Conservation (phyloP, 768 basidiomycete genomes). For the Suillus brevipes region DNA sequence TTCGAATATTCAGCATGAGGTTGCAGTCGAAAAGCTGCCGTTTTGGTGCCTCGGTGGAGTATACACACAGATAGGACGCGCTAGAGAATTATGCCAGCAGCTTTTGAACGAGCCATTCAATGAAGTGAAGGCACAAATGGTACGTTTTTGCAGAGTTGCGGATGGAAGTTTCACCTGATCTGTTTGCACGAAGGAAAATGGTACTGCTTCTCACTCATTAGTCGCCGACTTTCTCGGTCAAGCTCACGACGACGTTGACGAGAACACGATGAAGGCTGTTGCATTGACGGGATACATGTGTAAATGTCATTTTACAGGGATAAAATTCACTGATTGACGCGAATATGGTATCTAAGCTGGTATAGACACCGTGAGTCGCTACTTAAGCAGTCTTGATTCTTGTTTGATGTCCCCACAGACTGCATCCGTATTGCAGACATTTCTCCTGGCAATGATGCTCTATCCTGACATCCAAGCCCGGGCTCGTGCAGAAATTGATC, state of each 20-base stretch:
- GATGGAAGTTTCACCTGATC: background rate
- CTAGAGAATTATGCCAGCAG: background rate
- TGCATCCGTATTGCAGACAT: slow-evolving; percentile 23
- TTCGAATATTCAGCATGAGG: background rate
- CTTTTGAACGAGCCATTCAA: background rate
- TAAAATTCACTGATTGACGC: background rate
- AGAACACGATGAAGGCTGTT: background rate
- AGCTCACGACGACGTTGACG: background rate
- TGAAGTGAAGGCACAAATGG: background rate
- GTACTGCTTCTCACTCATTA: background rate
- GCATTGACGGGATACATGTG: background rate
- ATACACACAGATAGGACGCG: background rate
- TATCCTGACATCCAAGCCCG: slow-evolving; percentile 28
- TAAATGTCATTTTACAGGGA: background rate
- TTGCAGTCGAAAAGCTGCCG: background rate
- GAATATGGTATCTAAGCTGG: background rate
- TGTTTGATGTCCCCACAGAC: slow-evolving; percentile 10
- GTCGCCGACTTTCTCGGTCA: background rate
- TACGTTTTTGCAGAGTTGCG: background rate
- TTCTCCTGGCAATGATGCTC: slow-evolving; percentile 31
- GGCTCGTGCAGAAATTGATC: slow-evolving; percentile 33
- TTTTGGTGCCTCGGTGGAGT: background rate
- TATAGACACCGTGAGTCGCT: slow-evolving; percentile 5
- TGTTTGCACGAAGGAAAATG: background rate
- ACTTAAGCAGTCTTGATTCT: background rate